Conservation (phyloP, 139 green algal genomes). For the Chlamydomonas schloesseri region DNA sequence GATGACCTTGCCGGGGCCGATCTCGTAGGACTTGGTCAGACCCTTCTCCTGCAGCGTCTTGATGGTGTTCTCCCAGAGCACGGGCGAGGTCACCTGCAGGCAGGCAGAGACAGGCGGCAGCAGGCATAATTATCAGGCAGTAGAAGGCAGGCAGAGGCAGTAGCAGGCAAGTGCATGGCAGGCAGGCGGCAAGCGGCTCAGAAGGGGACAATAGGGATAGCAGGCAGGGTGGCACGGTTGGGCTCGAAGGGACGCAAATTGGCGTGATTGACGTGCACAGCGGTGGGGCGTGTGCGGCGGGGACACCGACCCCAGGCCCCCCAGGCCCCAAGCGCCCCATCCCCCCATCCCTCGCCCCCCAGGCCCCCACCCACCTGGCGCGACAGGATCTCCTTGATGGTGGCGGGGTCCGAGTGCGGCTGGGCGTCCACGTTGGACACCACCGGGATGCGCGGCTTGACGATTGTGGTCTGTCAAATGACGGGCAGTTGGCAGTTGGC, state of each 20-base stretch:
- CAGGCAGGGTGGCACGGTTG: too few relatives aligned
- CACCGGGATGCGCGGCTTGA: conserved; percentile 93
- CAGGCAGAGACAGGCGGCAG: neutral
- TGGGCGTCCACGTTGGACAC: conserved; percentile 97
- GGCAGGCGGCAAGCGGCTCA: too few relatives aligned
- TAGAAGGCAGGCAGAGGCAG: too few relatives aligned
- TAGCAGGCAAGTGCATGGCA: too few relatives aligned
- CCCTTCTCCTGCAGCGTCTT: conserved; percentile 89
- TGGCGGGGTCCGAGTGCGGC: conserved; percentile 94
- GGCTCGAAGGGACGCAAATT: too few relatives aligned
- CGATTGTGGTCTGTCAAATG: conserved; percentile 78
- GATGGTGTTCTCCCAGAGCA: conserved; percentile 96
- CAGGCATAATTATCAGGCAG: neutral
- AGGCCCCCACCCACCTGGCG: conserved; percentile 79
- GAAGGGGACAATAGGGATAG: too few relatives aligned
- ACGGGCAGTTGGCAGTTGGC: too few relatives aligned
- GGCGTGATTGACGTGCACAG: too few relatives aligned
- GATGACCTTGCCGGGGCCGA: conserved; percentile 87
- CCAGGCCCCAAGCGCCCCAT: too few relatives aligned
- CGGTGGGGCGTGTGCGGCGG: too few relatives aligned
- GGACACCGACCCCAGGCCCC: too few relatives aligned
- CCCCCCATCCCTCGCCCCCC: neutral
- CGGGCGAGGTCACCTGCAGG: conserved; percentile 90
- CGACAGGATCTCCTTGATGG: conserved; percentile 93
- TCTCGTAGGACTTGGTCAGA: conserved; percentile 90